phyloP scores from a whole-genome alignment of 73 alveolate genomes.

The Uronychia setigera region DNA sequence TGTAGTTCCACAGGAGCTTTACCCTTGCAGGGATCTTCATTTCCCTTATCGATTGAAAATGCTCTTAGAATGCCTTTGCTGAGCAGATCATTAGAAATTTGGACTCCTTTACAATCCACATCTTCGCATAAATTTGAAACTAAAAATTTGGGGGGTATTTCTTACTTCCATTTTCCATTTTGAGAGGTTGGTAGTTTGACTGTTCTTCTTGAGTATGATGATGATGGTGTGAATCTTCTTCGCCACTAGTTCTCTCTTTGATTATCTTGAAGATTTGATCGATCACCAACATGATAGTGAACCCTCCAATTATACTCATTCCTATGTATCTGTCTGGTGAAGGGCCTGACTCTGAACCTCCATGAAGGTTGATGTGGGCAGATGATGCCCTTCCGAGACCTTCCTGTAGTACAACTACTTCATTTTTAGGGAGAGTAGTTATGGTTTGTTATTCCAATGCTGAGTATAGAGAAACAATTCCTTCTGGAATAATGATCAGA shows the following conservation, averaged over 20 bases:
- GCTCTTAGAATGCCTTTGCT: not conserved
- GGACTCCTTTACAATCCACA: not conserved
- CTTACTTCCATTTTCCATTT: too few species aligned
- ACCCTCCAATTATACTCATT: slow-evolving; percentile 44
- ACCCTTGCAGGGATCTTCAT: too few species aligned
- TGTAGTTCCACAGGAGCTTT: too few species aligned
- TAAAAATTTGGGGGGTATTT: not conserved
- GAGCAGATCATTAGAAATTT: not conserved
- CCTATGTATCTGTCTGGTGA: not conserved
- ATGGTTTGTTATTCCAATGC: slow-evolving; percentile 12
- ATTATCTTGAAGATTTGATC: slow-evolving; percentile 50
- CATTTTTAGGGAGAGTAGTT: not conserved
- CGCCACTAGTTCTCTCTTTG: slow-evolving; percentile 14
- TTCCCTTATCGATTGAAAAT: too few species aligned
- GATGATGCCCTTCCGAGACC: not conserved
- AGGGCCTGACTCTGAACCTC: not conserved
- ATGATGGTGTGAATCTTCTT: not conserved
- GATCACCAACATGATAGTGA: slow-evolving; percentile 51
- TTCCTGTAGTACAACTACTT: not conserved
- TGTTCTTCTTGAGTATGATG: not conserved
- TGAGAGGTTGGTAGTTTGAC: too few species aligned
- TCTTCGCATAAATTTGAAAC: not conserved
- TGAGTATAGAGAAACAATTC: slow-evolving; percentile 37
- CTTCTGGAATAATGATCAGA: slow-evolving; percentile 65
- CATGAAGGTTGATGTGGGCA: not conserved